Percentiles rank a stretch among this genome's conserved stretches.
Evolutionary conservation across 208 protist genomes (phyloP).

Genomic region (Crithidia sp.): DNA sequence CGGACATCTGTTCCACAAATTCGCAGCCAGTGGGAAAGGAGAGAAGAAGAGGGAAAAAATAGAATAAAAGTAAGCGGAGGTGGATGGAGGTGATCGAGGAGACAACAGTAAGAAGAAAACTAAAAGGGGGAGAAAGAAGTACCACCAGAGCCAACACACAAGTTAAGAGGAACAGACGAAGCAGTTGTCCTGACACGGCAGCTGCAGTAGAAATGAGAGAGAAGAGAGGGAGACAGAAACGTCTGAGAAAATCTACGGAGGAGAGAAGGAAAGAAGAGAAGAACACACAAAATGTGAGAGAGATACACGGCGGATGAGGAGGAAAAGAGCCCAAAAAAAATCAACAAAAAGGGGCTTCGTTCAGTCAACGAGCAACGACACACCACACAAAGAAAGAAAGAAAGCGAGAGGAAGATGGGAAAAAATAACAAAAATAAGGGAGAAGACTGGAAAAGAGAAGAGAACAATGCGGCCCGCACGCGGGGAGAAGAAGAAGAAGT

Average conservation of each 20-base stretch:
- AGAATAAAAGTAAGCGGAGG: background rate
- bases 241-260: no score
- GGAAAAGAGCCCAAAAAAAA: no score
- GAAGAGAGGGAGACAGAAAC: no score
- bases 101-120: background rate
- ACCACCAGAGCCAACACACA: background rate
- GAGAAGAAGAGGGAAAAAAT: constrained; percentile 1
- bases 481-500: background rate
- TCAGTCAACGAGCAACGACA: no score
- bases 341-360: no score
- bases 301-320: no score
- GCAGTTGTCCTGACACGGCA: no score
- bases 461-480: constrained; percentile 8
- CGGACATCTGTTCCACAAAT: background rate
- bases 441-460: background rate
- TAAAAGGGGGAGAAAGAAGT: background rate
- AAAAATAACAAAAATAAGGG: background rate
- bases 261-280: no score
- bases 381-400: background rate
- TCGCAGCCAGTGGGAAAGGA: background rate
- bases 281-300: no score
- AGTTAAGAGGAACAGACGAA: no score
- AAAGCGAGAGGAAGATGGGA: background rate
- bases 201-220: no score
- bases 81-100: no score